Evolutionary conservation across 768 basidiomycete species (phyloP).

Genomic region (Trametes cubensis): DNA sequence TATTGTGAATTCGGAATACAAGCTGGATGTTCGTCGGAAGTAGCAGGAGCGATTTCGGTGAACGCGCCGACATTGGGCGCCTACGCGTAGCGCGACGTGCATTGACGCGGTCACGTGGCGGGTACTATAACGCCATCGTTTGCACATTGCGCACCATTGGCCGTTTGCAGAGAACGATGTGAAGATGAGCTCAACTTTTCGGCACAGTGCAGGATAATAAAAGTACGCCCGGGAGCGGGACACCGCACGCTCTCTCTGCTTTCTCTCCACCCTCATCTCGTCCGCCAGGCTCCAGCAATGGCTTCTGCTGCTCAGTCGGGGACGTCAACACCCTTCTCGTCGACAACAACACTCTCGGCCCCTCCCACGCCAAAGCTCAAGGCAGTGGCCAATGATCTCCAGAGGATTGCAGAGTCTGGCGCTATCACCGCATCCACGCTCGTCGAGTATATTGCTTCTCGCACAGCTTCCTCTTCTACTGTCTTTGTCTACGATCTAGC

Average conservation of each 20-base stretch:
- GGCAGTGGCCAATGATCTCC: constrained; percentile 27
- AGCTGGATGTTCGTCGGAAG: not conserved
- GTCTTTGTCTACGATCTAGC: constrained; percentile 86
- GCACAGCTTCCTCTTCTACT: constrained; percentile 55
- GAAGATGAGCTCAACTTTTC: constrained; percentile 3
- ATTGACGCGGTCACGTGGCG: constrained; percentile 19
- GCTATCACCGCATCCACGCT: constrained; percentile 56
- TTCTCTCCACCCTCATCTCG: not conserved
- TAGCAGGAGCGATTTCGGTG: not conserved
- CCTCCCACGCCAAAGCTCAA: constrained; percentile 37
- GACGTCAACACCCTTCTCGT: constrained; percentile 33
- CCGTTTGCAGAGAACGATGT: not conserved
- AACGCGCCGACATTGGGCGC: not conserved
- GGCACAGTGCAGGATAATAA: constrained; percentile 8
- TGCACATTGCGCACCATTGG: constrained; percentile 23
- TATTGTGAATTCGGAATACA: not conserved
- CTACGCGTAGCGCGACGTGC: constrained; percentile 7
- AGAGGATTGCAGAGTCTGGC: constrained; percentile 24
- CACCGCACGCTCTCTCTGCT: not conserved
- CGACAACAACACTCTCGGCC: constrained; percentile 39
- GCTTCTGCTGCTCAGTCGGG: constrained; percentile 32
- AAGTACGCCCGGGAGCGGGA: constrained; percentile 6
- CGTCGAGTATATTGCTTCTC: constrained; percentile 71
- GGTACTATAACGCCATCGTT: constrained; percentile 26
- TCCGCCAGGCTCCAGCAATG: constrained; percentile 24